Conservation (phyloP, 768 basidiomycete genomes). For the Tulasnella sp. region DNA sequence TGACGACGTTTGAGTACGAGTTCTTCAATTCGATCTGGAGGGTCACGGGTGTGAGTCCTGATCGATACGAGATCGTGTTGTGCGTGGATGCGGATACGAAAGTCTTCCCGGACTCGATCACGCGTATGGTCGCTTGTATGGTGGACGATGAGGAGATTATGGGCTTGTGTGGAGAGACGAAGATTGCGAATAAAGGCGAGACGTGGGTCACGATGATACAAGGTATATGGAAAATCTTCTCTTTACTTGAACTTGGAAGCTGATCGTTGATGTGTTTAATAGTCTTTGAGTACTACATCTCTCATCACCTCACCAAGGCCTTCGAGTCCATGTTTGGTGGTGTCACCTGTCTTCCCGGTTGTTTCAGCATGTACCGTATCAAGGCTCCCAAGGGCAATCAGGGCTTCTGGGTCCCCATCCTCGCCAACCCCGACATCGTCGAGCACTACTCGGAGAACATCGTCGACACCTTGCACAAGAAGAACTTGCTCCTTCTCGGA, state of each 20-base stretch:
- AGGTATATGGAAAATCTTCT: constrained; percentile 42
- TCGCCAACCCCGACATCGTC: constrained; percentile 97
- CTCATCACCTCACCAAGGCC: constrained; percentile 96
- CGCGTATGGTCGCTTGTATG: constrained; percentile 94
- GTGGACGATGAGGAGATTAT: constrained; percentile 95
- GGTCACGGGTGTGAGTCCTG: constrained; percentile 87
- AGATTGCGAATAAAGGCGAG: constrained; percentile 98
- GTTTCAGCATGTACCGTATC: constrained; percentile 99
- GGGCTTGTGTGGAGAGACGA: constrained; percentile 98
- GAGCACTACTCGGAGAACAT: constrained; percentile 99
- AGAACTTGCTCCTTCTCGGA: constrained; percentile 91
- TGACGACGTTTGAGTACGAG: constrained; percentile 99
- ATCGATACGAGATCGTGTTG: constrained; percentile 87
- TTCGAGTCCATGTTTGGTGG: constrained; percentile 99
- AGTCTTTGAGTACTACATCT: constrained; percentile 99
- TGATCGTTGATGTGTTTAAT: constrained; percentile 8
- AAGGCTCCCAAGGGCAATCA: constrained; percentile 95
- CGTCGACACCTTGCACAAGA: constrained; percentile 98
- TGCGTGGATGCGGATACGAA: constrained; percentile 98
- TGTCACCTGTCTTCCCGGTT: constrained; percentile 97
- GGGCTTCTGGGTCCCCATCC: constrained; percentile 96
- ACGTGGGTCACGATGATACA: constrained; percentile 99
- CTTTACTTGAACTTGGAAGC: constrained; percentile 9
- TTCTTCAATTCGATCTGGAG: constrained; percentile 99
- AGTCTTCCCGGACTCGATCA: constrained; percentile 96